These are phyloP conservation scores for Funneliformis mosseae DNA, from an alignment of 192 early-diverging fungal species.

Conservation along the genomic window DNA sequence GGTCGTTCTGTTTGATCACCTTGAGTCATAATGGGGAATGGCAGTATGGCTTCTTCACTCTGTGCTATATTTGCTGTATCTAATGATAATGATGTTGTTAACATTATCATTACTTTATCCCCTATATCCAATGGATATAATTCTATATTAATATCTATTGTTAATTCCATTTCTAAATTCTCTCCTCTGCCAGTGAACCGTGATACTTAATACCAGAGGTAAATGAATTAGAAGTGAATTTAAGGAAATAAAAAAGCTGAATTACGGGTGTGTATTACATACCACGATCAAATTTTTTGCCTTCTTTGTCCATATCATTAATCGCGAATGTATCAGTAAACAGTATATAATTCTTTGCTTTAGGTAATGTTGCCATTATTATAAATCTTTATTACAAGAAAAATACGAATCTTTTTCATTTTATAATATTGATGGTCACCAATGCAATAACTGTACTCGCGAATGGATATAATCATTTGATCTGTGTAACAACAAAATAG, in stretches of 20 bases:
- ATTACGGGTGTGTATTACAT: conserved; percentile 34
- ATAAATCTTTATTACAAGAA: neutral
- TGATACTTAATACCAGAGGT: conserved; percentile 65
- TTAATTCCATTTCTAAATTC: conserved; percentile 86
- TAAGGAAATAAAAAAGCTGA: neutral
- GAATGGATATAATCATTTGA: too few relatives aligned
- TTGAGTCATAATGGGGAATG: conserved; percentile 40
- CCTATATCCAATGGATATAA: conserved; percentile 85
- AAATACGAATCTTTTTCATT: too few relatives aligned
- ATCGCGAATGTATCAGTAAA: conserved; percentile 90
- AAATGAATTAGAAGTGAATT: neutral
- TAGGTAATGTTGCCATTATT: neutral
- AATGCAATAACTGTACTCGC: too few relatives aligned
- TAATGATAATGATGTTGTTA: conserved; percentile 78
- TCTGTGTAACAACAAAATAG: too few relatives aligned
- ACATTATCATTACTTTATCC: conserved; percentile 82
- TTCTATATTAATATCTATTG: conserved; percentile 94
- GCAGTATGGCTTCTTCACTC: conserved; percentile 47
- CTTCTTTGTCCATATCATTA: conserved; percentile 84
- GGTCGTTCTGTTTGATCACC: conserved; percentile 51
- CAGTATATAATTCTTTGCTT: conserved; percentile 68
- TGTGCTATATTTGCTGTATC: conserved; percentile 45
- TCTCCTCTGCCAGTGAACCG: conserved; percentile 81
- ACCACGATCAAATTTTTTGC: conserved; percentile 95
- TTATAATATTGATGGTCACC: too few relatives aligned